phyloP scores from a whole-genome alignment of 495 filamentous ascomycete species.

The Aspergillus sclerotioniger region DNA sequence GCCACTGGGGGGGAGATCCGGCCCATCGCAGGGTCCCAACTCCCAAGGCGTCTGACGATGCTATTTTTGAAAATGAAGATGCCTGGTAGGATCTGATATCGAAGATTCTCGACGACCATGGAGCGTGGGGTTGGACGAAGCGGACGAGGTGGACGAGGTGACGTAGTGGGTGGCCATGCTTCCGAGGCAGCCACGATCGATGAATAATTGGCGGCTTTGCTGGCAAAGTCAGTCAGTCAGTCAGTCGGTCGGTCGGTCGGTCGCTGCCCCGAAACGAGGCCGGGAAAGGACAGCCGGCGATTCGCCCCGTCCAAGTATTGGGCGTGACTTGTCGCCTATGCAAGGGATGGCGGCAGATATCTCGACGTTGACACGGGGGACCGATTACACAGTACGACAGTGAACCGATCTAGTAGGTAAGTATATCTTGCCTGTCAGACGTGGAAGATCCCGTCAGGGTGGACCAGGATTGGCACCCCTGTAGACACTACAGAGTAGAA shows the following conservation, averaged over 20 bases:
- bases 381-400: no score
- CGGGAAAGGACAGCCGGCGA: not conserved
- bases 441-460: not conserved
- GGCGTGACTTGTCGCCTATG: not conserved
- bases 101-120: not conserved
- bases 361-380: not conserved
- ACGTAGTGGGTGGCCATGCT: not conserved
- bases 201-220: not conserved
- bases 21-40: not conserved
- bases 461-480: not conserved
- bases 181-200: not conserved
- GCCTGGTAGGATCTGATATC: conserved; percentile 1
- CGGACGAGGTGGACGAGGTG: not conserved
- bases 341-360: not conserved
- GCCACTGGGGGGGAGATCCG: conserved; percentile 8
- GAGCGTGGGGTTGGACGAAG: no score
- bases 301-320: not conserved
- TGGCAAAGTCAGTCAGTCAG: no score
- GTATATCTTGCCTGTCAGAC: not conserved
- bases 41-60: not conserved
- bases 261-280: not conserved
- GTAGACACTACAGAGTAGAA: not conserved
- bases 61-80: conserved; percentile 1
- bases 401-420: no score
- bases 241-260: no score